Conservation (phyloP, 768 basidiomycete genomes). For the Boletus fagicola region DNA sequence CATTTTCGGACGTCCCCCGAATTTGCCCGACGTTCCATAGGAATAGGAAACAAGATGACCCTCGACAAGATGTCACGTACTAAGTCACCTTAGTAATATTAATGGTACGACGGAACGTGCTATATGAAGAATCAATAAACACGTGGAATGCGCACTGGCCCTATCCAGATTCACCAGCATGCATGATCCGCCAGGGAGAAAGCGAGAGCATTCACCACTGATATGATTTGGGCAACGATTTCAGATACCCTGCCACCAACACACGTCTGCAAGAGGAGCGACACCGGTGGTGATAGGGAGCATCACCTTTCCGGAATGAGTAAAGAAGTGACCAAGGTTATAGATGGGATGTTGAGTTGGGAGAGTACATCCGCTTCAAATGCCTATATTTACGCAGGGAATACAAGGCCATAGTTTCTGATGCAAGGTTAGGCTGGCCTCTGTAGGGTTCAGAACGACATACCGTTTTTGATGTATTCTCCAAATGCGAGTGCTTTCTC, state of each 20-base stretch:
- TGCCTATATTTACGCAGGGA: constrained; percentile 81
- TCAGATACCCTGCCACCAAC: neutral
- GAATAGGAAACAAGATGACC: neutral
- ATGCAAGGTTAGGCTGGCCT: constrained; percentile 1
- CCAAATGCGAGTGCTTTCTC: constrained; percentile 72
- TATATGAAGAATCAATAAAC: neutral
- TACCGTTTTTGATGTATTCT: constrained; percentile 86
- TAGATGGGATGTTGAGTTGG: constrained; percentile 10
- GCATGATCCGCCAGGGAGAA: neutral
- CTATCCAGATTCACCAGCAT: neutral
- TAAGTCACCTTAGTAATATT: neutral
- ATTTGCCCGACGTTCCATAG: neutral
- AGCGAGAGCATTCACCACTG: neutral
- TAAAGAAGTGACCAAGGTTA: neutral
- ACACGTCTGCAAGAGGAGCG: neutral
- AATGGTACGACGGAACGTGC: neutral
- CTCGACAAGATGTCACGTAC: neutral
- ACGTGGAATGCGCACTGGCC: neutral
- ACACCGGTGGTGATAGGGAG: neutral
- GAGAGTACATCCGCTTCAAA: constrained; percentile 69
- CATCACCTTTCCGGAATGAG: neutral
- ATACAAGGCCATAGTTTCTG: constrained; percentile 82
- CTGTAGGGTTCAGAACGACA: constrained; percentile 12
- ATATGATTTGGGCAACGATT: neutral
- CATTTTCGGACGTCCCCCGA: neutral